Evolutionary conservation across 2,329 filamentous ascomycete genomes (phyloP).

Genomic region (Verticillium isaacii): DNA sequence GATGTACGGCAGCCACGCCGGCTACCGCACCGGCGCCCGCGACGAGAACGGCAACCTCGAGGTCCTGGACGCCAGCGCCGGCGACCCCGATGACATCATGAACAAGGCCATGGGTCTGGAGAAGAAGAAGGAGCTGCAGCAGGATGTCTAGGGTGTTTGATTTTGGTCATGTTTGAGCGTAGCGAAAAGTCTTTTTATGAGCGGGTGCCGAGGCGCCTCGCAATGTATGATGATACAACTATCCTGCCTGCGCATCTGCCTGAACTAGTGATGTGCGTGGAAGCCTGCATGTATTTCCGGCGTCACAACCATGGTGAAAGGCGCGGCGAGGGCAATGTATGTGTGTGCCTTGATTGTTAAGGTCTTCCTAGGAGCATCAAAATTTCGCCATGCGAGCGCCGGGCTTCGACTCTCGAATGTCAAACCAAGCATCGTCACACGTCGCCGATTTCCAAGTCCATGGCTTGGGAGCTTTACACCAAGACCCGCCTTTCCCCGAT

Average conservation of each 20-base stretch:
- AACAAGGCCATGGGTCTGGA: conserved; percentile 13
- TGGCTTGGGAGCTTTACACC: too few relatives aligned
- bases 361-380: too few relatives aligned
- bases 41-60: conserved; percentile 15
- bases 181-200: neutral
- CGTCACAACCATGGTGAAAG: too few relatives aligned
- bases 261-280: neutral
- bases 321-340: too few relatives aligned
- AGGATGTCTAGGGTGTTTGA: conserved; percentile 3
- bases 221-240: neutral
- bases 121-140: conserved; percentile 13
- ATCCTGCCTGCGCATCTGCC: neutral
- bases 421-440: too few relatives aligned
- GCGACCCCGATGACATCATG: conserved; percentile 16
- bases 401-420: too few relatives aligned
- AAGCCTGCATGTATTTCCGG: too few relatives aligned
- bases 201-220: neutral
- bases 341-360: too few relatives aligned
- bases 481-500: too few relatives aligned
- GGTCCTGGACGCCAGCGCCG: conserved; percentile 14
- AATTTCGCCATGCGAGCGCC: too few relatives aligned
- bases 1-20: conserved; percentile 24
- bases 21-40: conserved; percentile 20
- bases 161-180: neutral
- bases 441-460: too few relatives aligned